Conservation (phyloP, 2,329 filamentous ascomycete genomes). For the Leptodontidium sp. region DNA sequence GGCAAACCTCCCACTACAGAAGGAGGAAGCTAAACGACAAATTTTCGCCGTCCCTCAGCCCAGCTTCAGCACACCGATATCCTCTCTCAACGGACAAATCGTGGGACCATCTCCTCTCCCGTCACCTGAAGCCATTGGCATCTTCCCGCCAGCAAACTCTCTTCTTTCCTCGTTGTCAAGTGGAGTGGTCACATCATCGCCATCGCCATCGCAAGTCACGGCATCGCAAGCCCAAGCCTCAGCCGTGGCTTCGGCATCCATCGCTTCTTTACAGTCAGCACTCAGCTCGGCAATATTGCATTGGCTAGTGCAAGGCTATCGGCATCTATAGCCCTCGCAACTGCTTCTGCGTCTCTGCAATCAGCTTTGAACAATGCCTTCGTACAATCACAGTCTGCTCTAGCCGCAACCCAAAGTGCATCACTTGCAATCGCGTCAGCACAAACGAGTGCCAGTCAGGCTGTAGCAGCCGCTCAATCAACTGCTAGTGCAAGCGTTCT, state of each 20-base stretch:
- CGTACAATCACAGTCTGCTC: constrained; percentile 5
- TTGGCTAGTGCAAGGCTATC: constrained; percentile 14
- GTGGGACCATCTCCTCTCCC: constrained; percentile 6
- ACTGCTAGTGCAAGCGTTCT: constrained; percentile 17
- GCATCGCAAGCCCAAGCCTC: constrained; percentile 1
- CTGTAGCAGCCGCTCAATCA: constrained; percentile 17
- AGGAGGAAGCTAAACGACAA: not conserved
- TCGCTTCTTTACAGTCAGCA: constrained; percentile 22
- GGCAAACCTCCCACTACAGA: constrained; percentile 24
- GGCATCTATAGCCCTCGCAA: constrained; percentile 19
- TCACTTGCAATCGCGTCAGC: constrained; percentile 24
- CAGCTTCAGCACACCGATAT: constrained; percentile 8
- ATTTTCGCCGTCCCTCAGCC: constrained; percentile 9
- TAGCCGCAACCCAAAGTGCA: constrained; percentile 19
- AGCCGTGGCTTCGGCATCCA: constrained; percentile 3
- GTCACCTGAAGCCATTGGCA: not conserved
- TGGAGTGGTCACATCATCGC: too few species aligned
- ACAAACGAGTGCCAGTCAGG: constrained; percentile 21
- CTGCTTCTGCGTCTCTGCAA: constrained; percentile 13
- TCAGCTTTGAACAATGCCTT: constrained; percentile 10
- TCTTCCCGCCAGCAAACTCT: not conserved
- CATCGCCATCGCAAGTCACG: not conserved
- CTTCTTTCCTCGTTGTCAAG: not conserved
- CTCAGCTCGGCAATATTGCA: constrained; percentile 15
- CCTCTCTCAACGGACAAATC: constrained; percentile 14